Conservation (phyloP, 352 stramenopile species). For the Labyrinthula sp. region DNA sequence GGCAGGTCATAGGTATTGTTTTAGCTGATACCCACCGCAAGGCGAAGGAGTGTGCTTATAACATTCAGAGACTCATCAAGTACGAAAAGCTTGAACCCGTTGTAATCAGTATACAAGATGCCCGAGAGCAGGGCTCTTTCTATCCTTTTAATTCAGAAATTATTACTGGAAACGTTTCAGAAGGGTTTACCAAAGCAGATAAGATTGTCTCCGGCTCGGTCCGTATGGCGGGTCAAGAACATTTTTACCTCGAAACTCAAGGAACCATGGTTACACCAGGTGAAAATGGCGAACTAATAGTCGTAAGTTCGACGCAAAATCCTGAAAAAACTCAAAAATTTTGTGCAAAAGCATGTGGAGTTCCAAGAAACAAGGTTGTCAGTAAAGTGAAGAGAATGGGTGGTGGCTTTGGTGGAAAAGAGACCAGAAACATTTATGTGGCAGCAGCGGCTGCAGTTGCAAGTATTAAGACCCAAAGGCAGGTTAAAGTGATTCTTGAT, state of each 20-base stretch:
- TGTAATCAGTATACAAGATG: too few species aligned
- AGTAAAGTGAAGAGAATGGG: conserved; percentile 75
- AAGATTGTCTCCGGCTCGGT: conserved; percentile 52
- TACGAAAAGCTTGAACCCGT: too few species aligned
- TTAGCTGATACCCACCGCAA: too few species aligned
- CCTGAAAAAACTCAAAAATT: conserved; percentile 68
- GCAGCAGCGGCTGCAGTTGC: conserved; percentile 65
- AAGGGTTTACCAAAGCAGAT: too few species aligned
- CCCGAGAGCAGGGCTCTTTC: too few species aligned
- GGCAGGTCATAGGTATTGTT: too few species aligned
- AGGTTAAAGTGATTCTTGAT: conserved; percentile 67
- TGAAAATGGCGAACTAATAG: conserved; percentile 61
- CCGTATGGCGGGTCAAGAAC: conserved; percentile 67
- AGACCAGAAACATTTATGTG: conserved; percentile 67
- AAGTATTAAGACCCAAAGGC: conserved; percentile 55
- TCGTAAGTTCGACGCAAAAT: conserved; percentile 77
- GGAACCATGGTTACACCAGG: conserved; percentile 48
- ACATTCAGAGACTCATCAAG: too few species aligned
- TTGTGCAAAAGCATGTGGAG: conserved; percentile 62
- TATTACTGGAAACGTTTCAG: too few species aligned
- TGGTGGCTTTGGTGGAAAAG: conserved; percentile 84
- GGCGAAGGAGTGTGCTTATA: too few species aligned
- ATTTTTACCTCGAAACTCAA: conserved; percentile 83
- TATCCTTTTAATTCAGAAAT: too few species aligned
- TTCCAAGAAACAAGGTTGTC: conserved; percentile 64